Conservation (phyloP, 73 alveolate species). For the Paramecium bursaria region DNA sequence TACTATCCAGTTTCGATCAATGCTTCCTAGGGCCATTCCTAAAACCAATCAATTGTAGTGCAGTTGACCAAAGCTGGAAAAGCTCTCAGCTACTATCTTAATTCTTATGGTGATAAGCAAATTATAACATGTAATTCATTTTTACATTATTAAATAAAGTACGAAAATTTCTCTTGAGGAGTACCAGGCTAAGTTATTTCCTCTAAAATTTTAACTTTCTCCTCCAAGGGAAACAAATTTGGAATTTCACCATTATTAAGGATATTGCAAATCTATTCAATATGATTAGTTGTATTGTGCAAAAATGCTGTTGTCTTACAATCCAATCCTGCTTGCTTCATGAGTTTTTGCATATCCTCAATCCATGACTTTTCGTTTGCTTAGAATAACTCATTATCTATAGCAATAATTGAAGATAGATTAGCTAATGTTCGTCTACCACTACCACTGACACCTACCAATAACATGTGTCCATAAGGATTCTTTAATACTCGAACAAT, state of each 20-base stretch:
- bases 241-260: constrained; percentile 68
- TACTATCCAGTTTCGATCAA: constrained; percentile 63
- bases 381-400: constrained; percentile 74
- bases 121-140: constrained; percentile 68
- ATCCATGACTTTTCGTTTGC: constrained; percentile 78
- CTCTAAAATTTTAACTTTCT: constrained; percentile 67
- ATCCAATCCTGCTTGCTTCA: constrained; percentile 80
- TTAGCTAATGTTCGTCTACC: constrained; percentile 79
- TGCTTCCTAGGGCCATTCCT: constrained; percentile 80
- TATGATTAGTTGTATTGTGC: constrained; percentile 48
- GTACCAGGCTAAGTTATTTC: constrained; percentile 59
- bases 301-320: constrained; percentile 75
- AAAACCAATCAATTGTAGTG: constrained; percentile 80
- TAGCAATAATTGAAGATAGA: constrained; percentile 75
- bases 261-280: constrained; percentile 63
- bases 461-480: constrained; percentile 84
- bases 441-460: constrained; percentile 86
- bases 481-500: constrained; percentile 78
- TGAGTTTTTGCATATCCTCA: constrained; percentile 74
- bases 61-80: constrained; percentile 79
- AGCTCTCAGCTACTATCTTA: constrained; percentile 70
- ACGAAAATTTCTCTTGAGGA: constrained; percentile 52
- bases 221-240: constrained; percentile 64
- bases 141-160: constrained; percentile 65
- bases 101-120: constrained; percentile 72